Conservation (phyloP, 1,139 yeast genomes). For the Komagataea norvegica region DNA sequence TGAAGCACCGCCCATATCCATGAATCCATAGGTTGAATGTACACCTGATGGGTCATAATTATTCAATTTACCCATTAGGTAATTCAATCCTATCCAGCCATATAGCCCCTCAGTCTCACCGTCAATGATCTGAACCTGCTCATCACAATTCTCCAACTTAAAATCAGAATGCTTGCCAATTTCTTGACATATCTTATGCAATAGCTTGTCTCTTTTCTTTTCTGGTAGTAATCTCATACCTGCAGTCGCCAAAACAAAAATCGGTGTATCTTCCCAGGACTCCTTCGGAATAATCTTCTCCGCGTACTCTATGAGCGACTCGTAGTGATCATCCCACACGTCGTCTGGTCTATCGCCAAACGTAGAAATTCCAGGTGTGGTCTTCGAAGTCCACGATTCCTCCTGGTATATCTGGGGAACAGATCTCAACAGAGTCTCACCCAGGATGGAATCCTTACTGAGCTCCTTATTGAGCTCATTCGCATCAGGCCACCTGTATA, state of each 20-base stretch:
- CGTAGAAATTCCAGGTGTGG: constrained; percentile 66
- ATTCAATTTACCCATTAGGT: constrained; percentile 53
- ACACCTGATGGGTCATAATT: constrained; percentile 34
- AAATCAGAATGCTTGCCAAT: constrained; percentile 48
- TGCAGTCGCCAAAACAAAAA: constrained; percentile 74
- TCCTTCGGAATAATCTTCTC: constrained; percentile 52
- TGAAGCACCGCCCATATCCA: constrained; percentile 92
- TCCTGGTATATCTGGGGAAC: constrained; percentile 62
- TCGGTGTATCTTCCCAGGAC: constrained; percentile 54
- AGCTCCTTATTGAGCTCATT: constrained; percentile 25
- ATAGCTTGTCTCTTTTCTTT: constrained; percentile 41
- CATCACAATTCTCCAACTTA: constrained; percentile 47
- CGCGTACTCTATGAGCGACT: constrained; percentile 52
- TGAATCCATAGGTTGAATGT: constrained; percentile 66
- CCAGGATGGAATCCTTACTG: constrained; percentile 24
- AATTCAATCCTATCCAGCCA: constrained; percentile 77
- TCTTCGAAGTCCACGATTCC: constrained; percentile 55
- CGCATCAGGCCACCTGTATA: constrained; percentile 63
- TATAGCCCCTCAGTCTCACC: constrained; percentile 79
- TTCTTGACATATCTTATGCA: constrained; percentile 47
- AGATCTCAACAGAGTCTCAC: constrained; percentile 35
- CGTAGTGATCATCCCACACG: constrained; percentile 60
- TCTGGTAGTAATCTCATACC: constrained; percentile 68
- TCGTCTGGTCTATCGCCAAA: constrained; percentile 44
- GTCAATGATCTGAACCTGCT: constrained; percentile 67